Evolutionary conservation across 192 early-diverging fungal genomes (phyloP), one percentile per base, ranked within the genome.

Genomic region (Entomortierella chlamydospora): DNA sequence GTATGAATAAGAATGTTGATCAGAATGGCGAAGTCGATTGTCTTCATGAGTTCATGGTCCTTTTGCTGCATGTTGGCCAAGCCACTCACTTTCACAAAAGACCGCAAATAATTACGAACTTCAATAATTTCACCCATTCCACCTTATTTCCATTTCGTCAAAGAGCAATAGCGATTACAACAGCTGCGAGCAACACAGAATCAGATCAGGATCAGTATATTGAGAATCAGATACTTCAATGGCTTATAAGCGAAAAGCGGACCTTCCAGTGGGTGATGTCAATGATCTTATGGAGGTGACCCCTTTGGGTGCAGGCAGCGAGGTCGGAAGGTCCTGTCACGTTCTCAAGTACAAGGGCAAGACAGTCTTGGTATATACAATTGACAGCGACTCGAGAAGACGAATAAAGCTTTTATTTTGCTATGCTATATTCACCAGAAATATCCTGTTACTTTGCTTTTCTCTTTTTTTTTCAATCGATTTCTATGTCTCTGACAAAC

Each of bases 271-370:
- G 47, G 89, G 86, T 15, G 89, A 91, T 72, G 90, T 92, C 57
- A 88, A 87, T 73, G 96, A 98, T 82, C 82, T 95, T 26, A 85
- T 99, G 63, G 87, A 91, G 63, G 92, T 99, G 34, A 97, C 94
- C 7, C 95, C 96, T 18, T 87, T 99, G 20, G 98, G 98, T 29
- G 98, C 95, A n/a, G 98, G 98, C 22, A 93, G 96, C 72, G 97
- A 99, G 81, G 98, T 99, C 29, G 98, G 98, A 25, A 87, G 98
- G 63, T 96, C 94, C 31, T 99, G 96, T 64, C 84, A 98, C 33
- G 81, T 99, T 58, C 71, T 99, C 53, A 91, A 97, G 78, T 98
- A 94, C 89, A 98, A 99, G 85, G 91, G 90, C 70, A 99, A 99
- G 84, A 97, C 93, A 30, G 86, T 99, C 47, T 91, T 98, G 95